phyloP scores from a whole-genome alignment of 331 rosid species.

The Acacia concinna region DNA sequence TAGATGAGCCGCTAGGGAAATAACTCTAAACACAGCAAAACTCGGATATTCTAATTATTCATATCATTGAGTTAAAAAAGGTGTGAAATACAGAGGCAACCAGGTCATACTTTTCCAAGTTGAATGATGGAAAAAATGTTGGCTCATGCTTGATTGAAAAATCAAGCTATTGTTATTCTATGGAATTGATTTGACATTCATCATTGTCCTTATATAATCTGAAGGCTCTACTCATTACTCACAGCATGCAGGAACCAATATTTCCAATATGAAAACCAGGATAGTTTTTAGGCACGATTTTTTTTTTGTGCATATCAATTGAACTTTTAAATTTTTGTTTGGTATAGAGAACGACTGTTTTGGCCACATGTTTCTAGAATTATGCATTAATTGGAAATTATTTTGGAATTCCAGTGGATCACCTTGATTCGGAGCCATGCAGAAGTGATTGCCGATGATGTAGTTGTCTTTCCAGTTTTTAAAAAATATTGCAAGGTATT shows the following conservation, averaged over 20 bases:
- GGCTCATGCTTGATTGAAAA: neutral
- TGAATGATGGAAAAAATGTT: neutral
- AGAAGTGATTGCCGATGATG: slow-evolving; percentile 76
- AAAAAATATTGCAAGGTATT: slow-evolving; percentile 76
- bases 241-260: neutral
- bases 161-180: neutral
- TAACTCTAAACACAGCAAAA: neutral
- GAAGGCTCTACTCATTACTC: neutral
- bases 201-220: neutral
- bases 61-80: slow-evolving; percentile 6
- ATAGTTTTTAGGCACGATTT: neutral
- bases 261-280: slow-evolving; percentile 13
- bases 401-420: slow-evolving; percentile 76
- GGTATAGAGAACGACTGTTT: slow-evolving; percentile 3
- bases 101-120: neutral
- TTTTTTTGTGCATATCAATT: slow-evolving; percentile 6
- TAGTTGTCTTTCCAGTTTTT: slow-evolving; percentile 58
- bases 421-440: slow-evolving; percentile 82
- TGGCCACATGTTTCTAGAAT: slow-evolving; percentile 7
- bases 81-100: slow-evolving; percentile 14
- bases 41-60: neutral
- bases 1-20: neutral
- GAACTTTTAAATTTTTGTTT: neutral
- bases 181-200: neutral
- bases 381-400: slow-evolving; percentile 31